Evolutionary conservation across 331 rosid species (phyloP).

Genomic region (Erythrophleum ivorense): DNA sequence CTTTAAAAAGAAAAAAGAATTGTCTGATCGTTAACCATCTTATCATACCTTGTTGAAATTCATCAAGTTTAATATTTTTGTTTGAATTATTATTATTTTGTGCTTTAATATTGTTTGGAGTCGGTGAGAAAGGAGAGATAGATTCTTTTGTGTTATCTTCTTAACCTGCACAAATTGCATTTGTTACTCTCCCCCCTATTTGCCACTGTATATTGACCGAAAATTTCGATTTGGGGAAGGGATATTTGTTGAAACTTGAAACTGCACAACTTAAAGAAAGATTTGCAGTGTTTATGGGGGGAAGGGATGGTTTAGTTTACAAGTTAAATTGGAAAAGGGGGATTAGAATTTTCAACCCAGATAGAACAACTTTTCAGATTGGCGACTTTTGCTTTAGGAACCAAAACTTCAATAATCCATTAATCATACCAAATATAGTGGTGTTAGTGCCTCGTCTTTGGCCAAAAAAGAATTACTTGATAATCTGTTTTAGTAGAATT

Average conservation of each 20-base stretch:
- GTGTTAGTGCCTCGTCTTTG: not conserved
- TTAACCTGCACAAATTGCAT: not conserved
- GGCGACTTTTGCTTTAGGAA: not conserved
- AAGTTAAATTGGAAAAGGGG: not conserved
- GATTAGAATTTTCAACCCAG: not conserved
- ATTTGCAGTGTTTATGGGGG: not conserved
- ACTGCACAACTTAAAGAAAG: not conserved
- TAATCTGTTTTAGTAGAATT: not conserved
- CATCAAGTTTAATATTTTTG: not conserved
- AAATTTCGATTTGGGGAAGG: not conserved
- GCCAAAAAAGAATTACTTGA: not conserved
- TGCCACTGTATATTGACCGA: not conserved
- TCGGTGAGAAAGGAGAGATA: not conserved
- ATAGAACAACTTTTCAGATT: not conserved
- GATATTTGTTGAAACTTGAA: not conserved
- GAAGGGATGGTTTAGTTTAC: not conserved
- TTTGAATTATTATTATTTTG: not conserved
- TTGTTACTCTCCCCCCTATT: not conserved
- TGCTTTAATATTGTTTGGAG: not conserved
- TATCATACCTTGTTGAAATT: not conserved
- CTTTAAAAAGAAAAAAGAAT: no score
- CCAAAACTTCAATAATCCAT: not conserved
- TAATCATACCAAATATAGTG: not conserved
- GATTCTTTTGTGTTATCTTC: not conserved
- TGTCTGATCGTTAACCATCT: not conserved